phyloP scores from a whole-genome alignment of 441 rosid genomes.

The Corymbia calophylla region DNA sequence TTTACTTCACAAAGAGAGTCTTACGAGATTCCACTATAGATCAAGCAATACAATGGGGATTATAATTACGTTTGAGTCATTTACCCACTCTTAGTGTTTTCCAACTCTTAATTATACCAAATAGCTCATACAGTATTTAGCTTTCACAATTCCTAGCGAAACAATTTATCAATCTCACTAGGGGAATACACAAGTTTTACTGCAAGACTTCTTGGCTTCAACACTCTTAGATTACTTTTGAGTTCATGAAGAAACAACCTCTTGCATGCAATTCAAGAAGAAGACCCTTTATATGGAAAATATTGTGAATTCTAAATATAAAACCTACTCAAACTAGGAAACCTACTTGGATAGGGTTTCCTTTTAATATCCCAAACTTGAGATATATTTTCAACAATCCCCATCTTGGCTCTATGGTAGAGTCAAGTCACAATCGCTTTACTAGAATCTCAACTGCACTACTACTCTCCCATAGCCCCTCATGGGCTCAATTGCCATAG shows the following conservation, averaged over 20 bases:
- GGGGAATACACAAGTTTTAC: background rate
- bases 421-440: accelerated
- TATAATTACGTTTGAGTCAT: background rate
- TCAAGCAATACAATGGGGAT: background rate
- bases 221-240: background rate
- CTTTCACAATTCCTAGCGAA: background rate
- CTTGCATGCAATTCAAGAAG: background rate
- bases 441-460: background rate
- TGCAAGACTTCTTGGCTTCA: background rate
- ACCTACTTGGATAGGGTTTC: background rate
- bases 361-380: background rate
- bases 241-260: background rate
- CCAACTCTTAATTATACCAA: background rate
- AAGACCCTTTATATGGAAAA: background rate
- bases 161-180: background rate
- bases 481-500: background rate
- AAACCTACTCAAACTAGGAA: background rate
- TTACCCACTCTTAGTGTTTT: background rate
- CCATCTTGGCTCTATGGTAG: background rate
- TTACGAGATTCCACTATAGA: accelerated
- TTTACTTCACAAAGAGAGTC: background rate
- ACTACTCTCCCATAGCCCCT: background rate
- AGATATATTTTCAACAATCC: background rate
- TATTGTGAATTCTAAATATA: background rate
- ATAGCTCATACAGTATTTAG: background rate